Evolutionary conservation across 225 moss, liverwort and hornwort genomes (phyloP), one percentile per base, ranked within the genome.

Genomic region (Pseudisothecium myosuroides): DNA sequence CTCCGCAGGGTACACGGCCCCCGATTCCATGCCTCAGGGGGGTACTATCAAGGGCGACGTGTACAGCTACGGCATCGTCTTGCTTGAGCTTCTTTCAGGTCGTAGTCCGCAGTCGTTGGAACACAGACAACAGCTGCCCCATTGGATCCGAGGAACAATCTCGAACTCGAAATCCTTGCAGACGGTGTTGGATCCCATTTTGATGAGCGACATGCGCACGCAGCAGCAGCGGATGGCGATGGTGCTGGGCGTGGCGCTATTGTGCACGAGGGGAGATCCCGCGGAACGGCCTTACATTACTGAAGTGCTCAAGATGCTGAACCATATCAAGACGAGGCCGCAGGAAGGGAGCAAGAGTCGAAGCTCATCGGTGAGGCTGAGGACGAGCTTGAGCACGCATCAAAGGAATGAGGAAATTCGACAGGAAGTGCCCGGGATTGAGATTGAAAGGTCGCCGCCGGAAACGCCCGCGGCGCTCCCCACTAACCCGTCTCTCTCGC

Each of bases 191-290:
- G 94, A 94, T 54, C 94, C 94, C 43, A 90, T 92, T 68, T 83
- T 94, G 39, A 52, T 83, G 68, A n/a, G 80, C 28, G 94, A 94
- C 20, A 28, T 90, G 41, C 87, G 82, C 45, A 28, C 67, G 29
- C 85, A 94, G 50, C 94, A 94, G 83, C 92, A 92, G 86, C 75
- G 90, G 12, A 92, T 94, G 82, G 91, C 92, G 71, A 94, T 94
- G 94, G 83, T 91, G 72, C 50, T 94, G 69, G 94, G 94, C 7
- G 89, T 94, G 78, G 94, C 92, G 76, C 83, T 94, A 17, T 80
- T 92, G 21, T 94, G 94, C 83, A 90, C 94, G 8, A 82, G 94
- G 10, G 91, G 89, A 20, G 78, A 91, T 59, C 91, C 91, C 3
- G 54, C 20, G 63, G 85, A 92, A 32, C 80, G 94, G 2, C 94